Base-by-base conservation (phyloP, 1,284 basidiomycete species). In the Sanghuangporus sanghuang region DNA sequence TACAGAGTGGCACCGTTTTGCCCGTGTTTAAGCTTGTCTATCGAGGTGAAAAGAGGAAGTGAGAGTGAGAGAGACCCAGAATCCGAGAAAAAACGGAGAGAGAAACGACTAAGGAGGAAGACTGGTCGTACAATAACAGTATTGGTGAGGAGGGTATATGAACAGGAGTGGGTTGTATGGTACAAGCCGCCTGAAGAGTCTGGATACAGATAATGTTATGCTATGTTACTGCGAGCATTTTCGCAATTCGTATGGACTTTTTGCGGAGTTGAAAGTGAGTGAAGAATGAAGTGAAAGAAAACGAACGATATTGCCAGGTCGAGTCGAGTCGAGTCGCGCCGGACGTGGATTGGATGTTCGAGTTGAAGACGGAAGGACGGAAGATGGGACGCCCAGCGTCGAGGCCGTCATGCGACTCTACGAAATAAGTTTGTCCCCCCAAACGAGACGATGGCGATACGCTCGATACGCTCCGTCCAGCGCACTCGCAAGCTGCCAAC, bases 371-470 rank as follows among this genome's bases (percentile, higher is more conserved):
- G 2, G 2, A 23, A 23, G 23, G 23, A 23, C 23, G 2, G 2
- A 23, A 23, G 23, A 1, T 23, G 23, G 23, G 23, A 23, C 23
- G 23, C 23, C 23, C 23, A 23, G 23, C 23, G 23, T 23, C 23
- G 23, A 23, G 23, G 23, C 23, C 23, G 23, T 2, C 23, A 23
- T 2, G 48, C 5, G 21, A 52, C 23, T 9, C 21, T 59, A 90
- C 44, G 84, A 87, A 79, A 90, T 87, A 63, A 91, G 77, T 61
- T 84, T 80, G 69, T 89, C 86, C 50, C 89, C 89, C 88, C 89
- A 91, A 14, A 91, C 82, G 32, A 90, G 79, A 52, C 87, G 77
- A 68, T 89, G 84, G 67, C 85, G 78, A 70, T 91, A 86, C 14
- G 89, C 89, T 42, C 85, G 78, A 62, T 87, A 85, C 36, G 81